Conservation (phyloP, 306 rosid genomes). For the Ormosia semicastrata region DNA sequence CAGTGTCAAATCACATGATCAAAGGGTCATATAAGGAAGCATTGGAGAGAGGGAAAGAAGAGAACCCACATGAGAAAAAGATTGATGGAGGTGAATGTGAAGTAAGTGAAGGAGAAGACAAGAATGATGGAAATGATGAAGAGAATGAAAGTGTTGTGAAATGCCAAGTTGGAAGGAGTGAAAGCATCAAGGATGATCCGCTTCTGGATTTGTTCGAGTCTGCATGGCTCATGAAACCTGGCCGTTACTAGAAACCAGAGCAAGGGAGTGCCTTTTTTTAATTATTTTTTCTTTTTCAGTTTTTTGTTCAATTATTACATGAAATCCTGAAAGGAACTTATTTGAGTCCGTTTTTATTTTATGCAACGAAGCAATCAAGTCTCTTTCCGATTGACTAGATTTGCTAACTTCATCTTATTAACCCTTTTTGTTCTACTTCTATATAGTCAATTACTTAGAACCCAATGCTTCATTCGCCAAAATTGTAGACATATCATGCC, state of each 20-base stretch:
- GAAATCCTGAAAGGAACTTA: neutral
- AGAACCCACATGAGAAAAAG: neutral
- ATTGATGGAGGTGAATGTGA: neutral
- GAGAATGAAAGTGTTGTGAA: constrained; percentile 1
- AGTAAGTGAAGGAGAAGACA: neutral
- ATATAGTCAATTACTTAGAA: neutral
- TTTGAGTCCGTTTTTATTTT: neutral
- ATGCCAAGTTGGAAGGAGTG: neutral
- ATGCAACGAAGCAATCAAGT: constrained; percentile 7
- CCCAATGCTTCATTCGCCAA: too few species aligned
- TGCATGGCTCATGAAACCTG: constrained; percentile 57
- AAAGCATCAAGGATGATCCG: constrained; percentile 24
- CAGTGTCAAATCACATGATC: neutral
- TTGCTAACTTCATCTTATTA: neutral
- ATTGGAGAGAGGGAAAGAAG: constrained; percentile 39
- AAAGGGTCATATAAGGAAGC: constrained; percentile 38
- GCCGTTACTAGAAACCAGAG: neutral
- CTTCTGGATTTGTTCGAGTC: constrained; percentile 66
- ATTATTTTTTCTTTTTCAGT: neutral
- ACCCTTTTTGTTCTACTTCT: neutral
- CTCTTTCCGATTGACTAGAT: neutral
- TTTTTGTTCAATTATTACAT: neutral
- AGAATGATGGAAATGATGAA: neutral
- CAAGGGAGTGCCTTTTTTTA: neutral
- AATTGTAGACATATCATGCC: neutral